Base-by-base conservation (phyloP, 2,329 filamentous ascomycete genomes). In the Neofusicoccum cordaticola region DNA sequence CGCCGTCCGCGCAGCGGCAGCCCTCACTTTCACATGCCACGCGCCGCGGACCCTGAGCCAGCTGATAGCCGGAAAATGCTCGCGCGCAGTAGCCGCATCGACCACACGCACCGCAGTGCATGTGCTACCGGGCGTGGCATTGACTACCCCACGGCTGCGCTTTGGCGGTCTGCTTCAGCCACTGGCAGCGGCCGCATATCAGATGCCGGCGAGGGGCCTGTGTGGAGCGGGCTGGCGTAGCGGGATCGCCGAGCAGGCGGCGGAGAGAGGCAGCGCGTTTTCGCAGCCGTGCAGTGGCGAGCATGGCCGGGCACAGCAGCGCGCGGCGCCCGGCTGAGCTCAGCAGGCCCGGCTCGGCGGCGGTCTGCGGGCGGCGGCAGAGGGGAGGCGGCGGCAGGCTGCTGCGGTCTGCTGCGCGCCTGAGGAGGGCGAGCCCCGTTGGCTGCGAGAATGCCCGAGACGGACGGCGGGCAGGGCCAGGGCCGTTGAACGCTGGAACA, bases 111-210 rank as follows among this genome's bases (percentile, higher is more conserved):
- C 37, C 34, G 22, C 61, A 37, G 15, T 44, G 51, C 62, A 64
- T 63, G 62, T 63, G 62, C 51, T 34, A 57, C 57, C n/a, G 13
- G 11, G 3, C 11, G 9, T 15, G 37, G 27, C 39, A 39, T 57
- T 42, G 61, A 35, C 31, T 57, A 50, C 51, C 62, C 62, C 62
- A 64, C 62, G 45, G 45, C 45, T 19, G 60, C 48, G 61, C 61
- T 63, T 31, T 63, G 61, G 61, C 61, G 50, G 61, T 63, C 61
- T 47, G 61, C 61, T 56, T 22, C 62, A 64, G 62, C 62, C 62
- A 64, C 51, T 64, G 41, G 35, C 31, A 27, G 37, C 42, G 52
- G 13, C n/a, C 62, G 51, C 31, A 64, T 50, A 58, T 58, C 51
- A 34, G 39, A 52, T 57, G 37, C 15, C 34, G n/a, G 5, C 19